Evolutionary conservation across 371 early-diverging fungal species (phyloP).

Genomic region (Batkoa obscura): DNA sequence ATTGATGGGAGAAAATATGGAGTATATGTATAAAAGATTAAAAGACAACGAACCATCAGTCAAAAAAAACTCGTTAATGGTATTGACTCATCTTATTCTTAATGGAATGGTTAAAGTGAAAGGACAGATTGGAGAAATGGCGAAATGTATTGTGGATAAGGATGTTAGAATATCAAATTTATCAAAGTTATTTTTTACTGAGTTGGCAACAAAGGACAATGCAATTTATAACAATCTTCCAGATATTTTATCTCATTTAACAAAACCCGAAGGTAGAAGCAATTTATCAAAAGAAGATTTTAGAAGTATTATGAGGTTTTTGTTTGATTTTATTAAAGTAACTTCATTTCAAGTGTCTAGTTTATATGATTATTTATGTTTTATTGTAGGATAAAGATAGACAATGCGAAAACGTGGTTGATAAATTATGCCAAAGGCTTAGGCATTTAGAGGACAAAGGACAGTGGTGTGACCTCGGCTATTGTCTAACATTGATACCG

Average conservation of each 20-base stretch:
- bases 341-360: neutral
- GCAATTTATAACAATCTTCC: slow-evolving; percentile 95
- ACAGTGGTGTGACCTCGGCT: slow-evolving; percentile 82
- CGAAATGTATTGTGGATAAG: slow-evolving; percentile 78
- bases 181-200: slow-evolving; percentile 86
- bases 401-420: slow-evolving; percentile 81
- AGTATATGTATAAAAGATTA: slow-evolving; percentile 76
- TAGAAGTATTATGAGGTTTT: slow-evolving; percentile 73
- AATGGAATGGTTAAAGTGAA: slow-evolving; percentile 98
- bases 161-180: slow-evolving; percentile 76
- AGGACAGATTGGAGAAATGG: slow-evolving; percentile 92
- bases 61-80: slow-evolving; percentile 92
- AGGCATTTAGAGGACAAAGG: slow-evolving; percentile 45
- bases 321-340: slow-evolving; percentile 74
- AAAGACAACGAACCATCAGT: slow-evolving; percentile 55
- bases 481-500: slow-evolving; percentile 69
- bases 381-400: slow-evolving; percentile 38
- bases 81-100: slow-evolving; percentile 84
- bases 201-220: slow-evolving; percentile 87
- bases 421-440: slow-evolving; percentile 87
- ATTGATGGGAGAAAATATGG: slow-evolving; percentile 82
- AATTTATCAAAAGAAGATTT: slow-evolving; percentile 24
- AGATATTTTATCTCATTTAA: slow-evolving; percentile 83
- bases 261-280: slow-evolving; percentile 30
- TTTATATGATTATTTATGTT: slow-evolving; percentile 1